A percentile compares a stretch with the other conserved stretches of the same genome.
Evolutionary conservation across 805 yeast species (phyloP).

Genomic region (Scheffersomyces coipomensis): DNA sequence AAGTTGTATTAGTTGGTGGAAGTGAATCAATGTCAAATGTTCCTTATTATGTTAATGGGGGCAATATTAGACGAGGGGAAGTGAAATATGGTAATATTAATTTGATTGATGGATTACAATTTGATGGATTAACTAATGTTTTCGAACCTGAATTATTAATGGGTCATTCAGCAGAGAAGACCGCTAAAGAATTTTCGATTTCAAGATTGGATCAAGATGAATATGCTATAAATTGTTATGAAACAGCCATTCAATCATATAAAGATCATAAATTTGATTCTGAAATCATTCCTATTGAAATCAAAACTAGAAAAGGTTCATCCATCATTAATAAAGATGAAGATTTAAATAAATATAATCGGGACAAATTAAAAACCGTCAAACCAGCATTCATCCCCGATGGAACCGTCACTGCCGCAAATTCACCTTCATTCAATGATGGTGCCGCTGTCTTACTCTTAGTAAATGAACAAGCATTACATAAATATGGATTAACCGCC

Average conservation of each 20-base stretch:
- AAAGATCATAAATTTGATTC: slow-evolving; percentile 70
- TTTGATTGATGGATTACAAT: slow-evolving; percentile 22
- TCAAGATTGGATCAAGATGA: slow-evolving; percentile 75
- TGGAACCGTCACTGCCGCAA: slow-evolving; percentile 93
- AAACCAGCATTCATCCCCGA: slow-evolving; percentile 83
- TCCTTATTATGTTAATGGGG: slow-evolving; percentile 69
- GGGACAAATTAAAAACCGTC: slow-evolving; percentile 69
- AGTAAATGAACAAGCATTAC: slow-evolving; percentile 76
- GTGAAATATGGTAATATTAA: slow-evolving; percentile 83
- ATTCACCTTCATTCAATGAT: slow-evolving; percentile 92
- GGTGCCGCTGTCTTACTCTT: slow-evolving; percentile 87
- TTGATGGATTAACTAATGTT: slow-evolving; percentile 13
- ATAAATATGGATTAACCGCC: slow-evolving; percentile 74
- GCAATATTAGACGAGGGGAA: slow-evolving; percentile 82
- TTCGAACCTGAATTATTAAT: slow-evolving; percentile 48
- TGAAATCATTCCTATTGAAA: slow-evolving; percentile 81
- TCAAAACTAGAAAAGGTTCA: slow-evolving; percentile 64
- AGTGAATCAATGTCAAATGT: slow-evolving; percentile 92
- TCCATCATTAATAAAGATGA: slow-evolving; percentile 85
- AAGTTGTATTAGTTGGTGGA: slow-evolving; percentile 88
- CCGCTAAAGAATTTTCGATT: slow-evolving; percentile 64
- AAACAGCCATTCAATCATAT: slow-evolving; percentile 79
- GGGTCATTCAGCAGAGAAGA: slow-evolving; percentile 95
- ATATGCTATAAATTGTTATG: slow-evolving; percentile 85
- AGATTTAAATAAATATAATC: slow-evolving; percentile 87